A percentile compares a stretch with the other conserved stretches of the same genome.
These are phyloP conservation scores for Phalaenopsis hybrid DNA, from an alignment of 116 monocot genomes.

Conservation along the genomic window DNA sequence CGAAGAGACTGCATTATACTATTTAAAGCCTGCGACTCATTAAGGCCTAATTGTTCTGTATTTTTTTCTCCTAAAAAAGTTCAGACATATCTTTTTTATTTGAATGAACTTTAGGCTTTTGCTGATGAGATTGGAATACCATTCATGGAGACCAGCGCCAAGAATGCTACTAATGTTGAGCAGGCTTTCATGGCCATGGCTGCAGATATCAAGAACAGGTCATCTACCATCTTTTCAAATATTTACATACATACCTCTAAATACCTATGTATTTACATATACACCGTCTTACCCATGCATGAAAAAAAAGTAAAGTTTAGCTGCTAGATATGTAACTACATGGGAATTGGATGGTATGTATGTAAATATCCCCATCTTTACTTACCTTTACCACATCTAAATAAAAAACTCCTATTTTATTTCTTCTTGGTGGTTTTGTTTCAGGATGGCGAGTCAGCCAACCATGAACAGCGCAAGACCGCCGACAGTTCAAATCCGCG, in stretches of 20 bases:
- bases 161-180: slow-evolving; percentile 24
- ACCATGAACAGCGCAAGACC: slow-evolving; percentile 36
- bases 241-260: too few species aligned
- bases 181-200: slow-evolving; percentile 31
- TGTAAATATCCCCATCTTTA: not conserved
- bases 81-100: not conserved
- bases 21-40: too few species aligned
- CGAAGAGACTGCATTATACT: too few species aligned
- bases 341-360: not conserved
- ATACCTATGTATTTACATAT: too few species aligned
- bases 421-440: not conserved
- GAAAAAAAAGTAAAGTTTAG: too few species aligned
- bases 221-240: not conserved
- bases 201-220: slow-evolving; percentile 28
- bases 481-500: slow-evolving; percentile 45
- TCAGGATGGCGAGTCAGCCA: slow-evolving; percentile 60
- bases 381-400: not conserved
- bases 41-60: not conserved
- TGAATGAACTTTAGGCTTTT: slow-evolving; percentile 16
- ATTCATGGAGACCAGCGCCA: slow-evolving; percentile 28
- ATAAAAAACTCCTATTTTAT: not conserved
- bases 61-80: not conserved
- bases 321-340: too few species aligned
- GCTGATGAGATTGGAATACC: slow-evolving; percentile 32
- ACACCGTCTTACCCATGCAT: too few species aligned